These are phyloP conservation scores for Phytophthora citricola DNA, from an alignment of 352 stramenopile genomes.

Conservation along the genomic window DNA sequence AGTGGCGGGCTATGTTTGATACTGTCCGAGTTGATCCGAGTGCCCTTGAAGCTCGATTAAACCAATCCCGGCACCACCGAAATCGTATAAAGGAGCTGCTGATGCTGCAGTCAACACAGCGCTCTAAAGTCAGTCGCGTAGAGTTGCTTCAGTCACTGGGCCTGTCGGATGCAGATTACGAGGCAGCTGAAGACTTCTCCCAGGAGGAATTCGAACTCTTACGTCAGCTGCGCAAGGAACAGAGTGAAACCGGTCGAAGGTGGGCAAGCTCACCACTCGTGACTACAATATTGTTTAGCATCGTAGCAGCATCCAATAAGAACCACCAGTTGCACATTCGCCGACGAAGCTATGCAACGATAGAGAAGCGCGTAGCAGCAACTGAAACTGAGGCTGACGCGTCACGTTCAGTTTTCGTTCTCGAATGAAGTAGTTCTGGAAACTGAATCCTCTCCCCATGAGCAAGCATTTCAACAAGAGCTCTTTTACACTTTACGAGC, in stretches of 20 bases:
- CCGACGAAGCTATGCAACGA: no score
- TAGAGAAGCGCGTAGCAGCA: no score
- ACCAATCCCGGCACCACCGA: background rate
- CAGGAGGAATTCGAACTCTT: background rate
- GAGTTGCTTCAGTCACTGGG: background rate
- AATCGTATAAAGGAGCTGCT: background rate
- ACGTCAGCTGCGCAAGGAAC: background rate
- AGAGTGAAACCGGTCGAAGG: background rate
- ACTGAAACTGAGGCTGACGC: no score
- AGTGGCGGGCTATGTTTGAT: background rate
- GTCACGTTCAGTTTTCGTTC: no score
- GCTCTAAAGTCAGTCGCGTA: background rate
- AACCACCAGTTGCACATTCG: background rate
- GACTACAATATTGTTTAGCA: background rate
- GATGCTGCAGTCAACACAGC: background rate
- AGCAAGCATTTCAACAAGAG: background rate
- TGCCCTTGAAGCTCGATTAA: background rate
- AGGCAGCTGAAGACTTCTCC: background rate
- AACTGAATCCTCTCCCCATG: background rate
- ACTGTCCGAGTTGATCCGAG: background rate
- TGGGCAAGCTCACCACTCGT: background rate
- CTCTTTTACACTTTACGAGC: background rate
- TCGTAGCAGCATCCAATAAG: background rate
- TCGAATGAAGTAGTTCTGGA: background rate
- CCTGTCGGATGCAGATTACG: background rate